Base-by-base conservation (phyloP, 2,329 filamentous ascomycete species). In the Talaromyces pinophilus region DNA sequence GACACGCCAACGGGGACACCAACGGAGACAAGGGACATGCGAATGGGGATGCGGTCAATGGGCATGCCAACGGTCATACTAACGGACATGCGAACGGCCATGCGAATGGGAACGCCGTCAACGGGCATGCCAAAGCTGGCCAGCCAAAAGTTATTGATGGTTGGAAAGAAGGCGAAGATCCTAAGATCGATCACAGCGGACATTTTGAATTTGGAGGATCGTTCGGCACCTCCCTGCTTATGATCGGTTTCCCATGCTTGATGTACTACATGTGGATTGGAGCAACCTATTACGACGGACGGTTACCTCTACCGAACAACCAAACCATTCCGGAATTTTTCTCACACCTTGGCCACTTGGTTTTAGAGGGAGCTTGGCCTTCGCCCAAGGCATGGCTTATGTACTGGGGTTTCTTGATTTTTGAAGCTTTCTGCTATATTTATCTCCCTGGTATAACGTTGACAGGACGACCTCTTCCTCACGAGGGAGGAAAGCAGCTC, bases 181-280 rank as follows among this genome's bases (percentile, higher is more conserved):
- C 79, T 63, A 81, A 78, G 69, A 70, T 82, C 66, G 81, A 82
- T 70, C 78, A 78, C 64, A 83, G 82, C 63, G 84, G 84, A 57
- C 79, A 86, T 69, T 85, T 85, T 70, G 96, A 99, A 77, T 99
- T 98, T 76, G 94, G 94, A 69, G 95, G 95, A 67, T 89, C 92
- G 2, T 76, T 85, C n/a, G 94, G 95, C 64, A 90, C 93, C 50
- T 80, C 86, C 17, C 83, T 86, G 71, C 93, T 97, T 87, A 98
- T 98, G 92, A 85, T 93, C 69, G 88, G 90, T 55, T 99, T 98
- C 80, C 95, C 95, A n/a, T 69, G 89, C 44, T 86, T 99, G 72
- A 98, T 98, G 94, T 97, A 92, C 86, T 98, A 97, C 82, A 97
- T 99, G 93, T 98, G 93, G 93, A 89, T 96, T 78, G 95, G 95